A percentile compares a stretch with the other conserved stretches of the same genome.
Evolutionary conservation across 2,329 filamentous ascomycete species (phyloP).

Genomic region (Arthrinium puccinioides): DNA sequence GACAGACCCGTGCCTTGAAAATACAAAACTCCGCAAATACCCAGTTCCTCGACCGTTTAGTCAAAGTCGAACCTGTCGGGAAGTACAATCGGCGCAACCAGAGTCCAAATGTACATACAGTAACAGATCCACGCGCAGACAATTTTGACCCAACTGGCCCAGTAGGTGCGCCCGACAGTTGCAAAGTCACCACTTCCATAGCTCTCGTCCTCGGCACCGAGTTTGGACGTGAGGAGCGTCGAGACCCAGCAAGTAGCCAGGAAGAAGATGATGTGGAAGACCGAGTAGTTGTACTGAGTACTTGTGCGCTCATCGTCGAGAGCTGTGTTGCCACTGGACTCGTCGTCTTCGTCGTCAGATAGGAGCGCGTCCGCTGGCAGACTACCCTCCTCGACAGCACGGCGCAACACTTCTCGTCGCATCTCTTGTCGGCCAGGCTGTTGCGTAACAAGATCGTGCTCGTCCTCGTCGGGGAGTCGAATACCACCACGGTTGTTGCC

Average conservation of each 20-base stretch:
- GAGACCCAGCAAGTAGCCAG: conserved; percentile 93
- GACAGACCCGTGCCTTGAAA: too few species aligned
- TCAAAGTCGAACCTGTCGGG: conserved; percentile 76
- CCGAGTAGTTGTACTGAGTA: conserved; percentile 92
- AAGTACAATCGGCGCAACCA: conserved; percentile 77
- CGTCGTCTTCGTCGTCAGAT: conserved; percentile 58
- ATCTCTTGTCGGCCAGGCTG: conserved; percentile 85
- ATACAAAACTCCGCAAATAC: too few species aligned
- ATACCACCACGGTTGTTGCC: conserved; percentile 54
- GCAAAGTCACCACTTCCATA: conserved; percentile 78
- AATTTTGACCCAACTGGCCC: conserved; percentile 99
- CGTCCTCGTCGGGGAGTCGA: conserved; percentile 61
- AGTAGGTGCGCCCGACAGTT: conserved; percentile 89
- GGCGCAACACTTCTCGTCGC: conserved; percentile 83
- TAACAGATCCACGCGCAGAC: conserved; percentile 97
- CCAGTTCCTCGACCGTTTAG: too few species aligned
- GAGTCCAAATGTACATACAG: conserved; percentile 84
- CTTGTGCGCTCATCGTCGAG: conserved; percentile 83
- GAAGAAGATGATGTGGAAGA: conserved; percentile 98
- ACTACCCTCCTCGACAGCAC: conserved; percentile 87
- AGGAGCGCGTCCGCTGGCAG: conserved; percentile 85
- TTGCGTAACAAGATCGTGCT: conserved; percentile 81
- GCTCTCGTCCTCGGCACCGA: conserved; percentile 25
- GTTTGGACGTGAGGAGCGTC: conserved; percentile 61
- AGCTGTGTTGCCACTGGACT: conserved; percentile 54